Base-by-base conservation (phyloP, 2,329 filamentous ascomycete species). In the Phyllosticta capitalensis region DNA sequence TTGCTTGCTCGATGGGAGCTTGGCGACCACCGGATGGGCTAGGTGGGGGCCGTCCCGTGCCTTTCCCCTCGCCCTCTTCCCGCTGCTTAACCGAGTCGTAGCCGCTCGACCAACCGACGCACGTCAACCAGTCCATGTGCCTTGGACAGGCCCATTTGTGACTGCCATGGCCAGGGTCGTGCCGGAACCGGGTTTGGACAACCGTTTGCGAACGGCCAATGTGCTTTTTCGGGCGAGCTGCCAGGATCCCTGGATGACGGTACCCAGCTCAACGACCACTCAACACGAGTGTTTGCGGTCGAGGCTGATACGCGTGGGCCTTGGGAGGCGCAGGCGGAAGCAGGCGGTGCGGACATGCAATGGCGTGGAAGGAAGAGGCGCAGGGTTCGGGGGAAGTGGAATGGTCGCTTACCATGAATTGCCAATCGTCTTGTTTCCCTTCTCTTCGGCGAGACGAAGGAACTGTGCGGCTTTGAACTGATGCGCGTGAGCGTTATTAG, bases 371-470 rank as follows among this genome's bases (percentile, higher is more conserved):
- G 14, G 60, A 61, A 65, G 28, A 53, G 56, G 56, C 56, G 50
- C 26, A 52, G 28, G 28, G 38, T 9, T 9, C 28, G 63, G 56
- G 64, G 56, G 61, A 61, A 62, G 59, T 59, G 56, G 22, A 61
- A 45, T 49, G 56, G 49, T 83, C 89, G 74, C 72, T 69, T 86
- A 96, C 92, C 94, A 99, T 67, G 89, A 88, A 77, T 97, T 96
- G 63, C 94, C 94, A 64, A 97, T 79, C 59, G 85, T 91, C 79
- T 95, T 96, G 75, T 86, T 88, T 55, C 92, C 92, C 70, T 86
- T 89, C 69, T 89, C 81, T 76, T 97, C 94, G 45, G 94, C 92
- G 68, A 92, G 81, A 68, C 92, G 89, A 74, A 96, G 90, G 76
- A 96, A 96, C 74, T 88, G 89, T 66, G 94, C 92, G 67, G 94